Evolutionary conservation across 1,139 yeast species (phyloP), one percentile per base, ranked within the genome.

Genomic region (Suhomyces guaymorum): DNA sequence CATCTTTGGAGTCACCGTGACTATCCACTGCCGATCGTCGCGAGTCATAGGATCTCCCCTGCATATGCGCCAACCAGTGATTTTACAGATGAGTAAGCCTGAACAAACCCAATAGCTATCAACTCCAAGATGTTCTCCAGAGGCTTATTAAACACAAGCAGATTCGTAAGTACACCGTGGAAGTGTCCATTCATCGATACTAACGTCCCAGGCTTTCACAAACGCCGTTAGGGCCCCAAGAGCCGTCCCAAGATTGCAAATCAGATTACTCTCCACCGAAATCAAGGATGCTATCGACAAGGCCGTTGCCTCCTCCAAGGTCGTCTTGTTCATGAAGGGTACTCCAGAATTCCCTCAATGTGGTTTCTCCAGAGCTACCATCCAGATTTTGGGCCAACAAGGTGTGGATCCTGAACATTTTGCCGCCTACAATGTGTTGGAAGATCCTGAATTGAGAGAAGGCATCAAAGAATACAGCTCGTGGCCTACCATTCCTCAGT

Each of bases 271-370:
- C 43, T 83, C 95, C 19, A 77, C 82, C 4, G 96, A 88, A 49
- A 85, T 92, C 46, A 78, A 75, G 49, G 68, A 74, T 22, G 97
- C 97, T 30, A 88, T 92, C 41, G 89, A 84, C 50, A 73, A 76
- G 38, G 97, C 97, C 1, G 83, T 92, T 18, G 69, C 65, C 4
- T 80, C 95, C 11, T 94, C 97, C 1, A 96, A 96, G 12, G 97
- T 92, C 10, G 98, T 94, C 8, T 72, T 94, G 21, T 90, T 90
- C 67, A 87, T 87, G 96, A 87, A 87, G 57, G 96, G 96, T 8
- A 94, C 98, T 1, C 99, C 99, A 1, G 97, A 90, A 54, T 88
- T 86, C 40, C 99, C 99, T 19, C 95, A 89, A 54, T 94, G 99
- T 70, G 98, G 99, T 1, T 94, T 94, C 56, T 89, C 97, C 5